Evolutionary conservation across 495 filamentous ascomycete species (phyloP).

Genomic region (Stereocaulon alpinum): DNA sequence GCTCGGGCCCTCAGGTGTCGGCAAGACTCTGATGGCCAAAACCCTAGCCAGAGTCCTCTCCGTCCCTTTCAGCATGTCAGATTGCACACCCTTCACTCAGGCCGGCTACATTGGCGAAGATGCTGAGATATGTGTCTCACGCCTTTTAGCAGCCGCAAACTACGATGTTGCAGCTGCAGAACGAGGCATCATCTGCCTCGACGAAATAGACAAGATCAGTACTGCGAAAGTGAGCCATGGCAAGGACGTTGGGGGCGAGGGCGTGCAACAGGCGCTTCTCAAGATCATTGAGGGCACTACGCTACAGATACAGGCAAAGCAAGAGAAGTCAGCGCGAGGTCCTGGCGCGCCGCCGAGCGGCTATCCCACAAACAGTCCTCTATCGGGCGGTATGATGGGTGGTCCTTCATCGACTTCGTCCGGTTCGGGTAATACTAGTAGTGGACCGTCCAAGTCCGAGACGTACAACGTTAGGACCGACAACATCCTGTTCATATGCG

Average conservation of each 20-base stretch:
- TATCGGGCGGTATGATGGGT: slow-evolving; percentile 30
- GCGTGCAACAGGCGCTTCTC: slow-evolving; percentile 89
- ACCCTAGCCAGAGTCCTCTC: slow-evolving; percentile 69
- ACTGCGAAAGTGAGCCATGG: slow-evolving; percentile 56
- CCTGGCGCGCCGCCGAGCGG: slow-evolving; percentile 31
- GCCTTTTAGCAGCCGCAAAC: slow-evolving; percentile 78
- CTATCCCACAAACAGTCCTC: slow-evolving; percentile 41
- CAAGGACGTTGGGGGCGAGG: slow-evolving; percentile 83
- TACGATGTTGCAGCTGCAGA: slow-evolving; percentile 82
- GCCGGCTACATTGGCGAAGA: slow-evolving; percentile 97
- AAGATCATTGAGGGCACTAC: slow-evolving; percentile 97
- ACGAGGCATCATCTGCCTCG: slow-evolving; percentile 85
- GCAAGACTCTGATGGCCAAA: slow-evolving; percentile 92
- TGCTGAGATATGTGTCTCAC: slow-evolving; percentile 83
- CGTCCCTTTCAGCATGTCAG: slow-evolving; percentile 93
- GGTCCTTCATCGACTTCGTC: slow-evolving; percentile 31
- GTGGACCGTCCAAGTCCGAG: slow-evolving; percentile 58
- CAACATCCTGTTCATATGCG: slow-evolving; percentile 94
- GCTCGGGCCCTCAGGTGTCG: slow-evolving; percentile 88
- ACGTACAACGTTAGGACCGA: slow-evolving; percentile 85
- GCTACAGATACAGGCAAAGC: slow-evolving; percentile 76
- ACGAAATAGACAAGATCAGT: slow-evolving; percentile 96
- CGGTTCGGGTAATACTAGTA: slow-evolving; percentile 22
- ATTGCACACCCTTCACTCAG: slow-evolving; percentile 95
- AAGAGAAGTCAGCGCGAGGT: slow-evolving; percentile 50